phyloP scores from a whole-genome alignment of 2,329 filamentous ascomycete genomes.

The Didymosphaeria variabile region DNA sequence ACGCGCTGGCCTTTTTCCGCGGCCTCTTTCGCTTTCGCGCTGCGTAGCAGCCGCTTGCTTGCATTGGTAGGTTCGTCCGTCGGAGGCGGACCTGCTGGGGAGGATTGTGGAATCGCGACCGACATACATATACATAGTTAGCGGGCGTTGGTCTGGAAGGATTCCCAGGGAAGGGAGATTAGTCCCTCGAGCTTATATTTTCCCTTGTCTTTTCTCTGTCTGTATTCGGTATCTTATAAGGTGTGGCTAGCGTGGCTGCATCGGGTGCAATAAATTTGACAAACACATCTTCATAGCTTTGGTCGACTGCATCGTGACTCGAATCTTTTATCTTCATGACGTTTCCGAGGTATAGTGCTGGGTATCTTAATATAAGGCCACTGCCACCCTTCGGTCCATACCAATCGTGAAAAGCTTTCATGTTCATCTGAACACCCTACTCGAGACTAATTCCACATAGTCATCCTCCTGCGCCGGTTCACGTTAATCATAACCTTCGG shows the following conservation, averaged over 20 bases:
- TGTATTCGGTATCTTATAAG: conserved; percentile 46
- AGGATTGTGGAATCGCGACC: conserved; percentile 21
- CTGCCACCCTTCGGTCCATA: neutral
- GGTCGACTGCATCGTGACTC: neutral
- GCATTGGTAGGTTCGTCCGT: conserved; percentile 15
- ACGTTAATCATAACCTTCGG: neutral
- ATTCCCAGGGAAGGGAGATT: conserved; percentile 24
- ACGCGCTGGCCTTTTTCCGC: conserved; percentile 33
- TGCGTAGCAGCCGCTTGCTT: conserved; percentile 15
- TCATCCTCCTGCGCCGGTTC: neutral
- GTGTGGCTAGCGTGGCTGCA: conserved; percentile 13
- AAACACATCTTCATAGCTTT: conserved; percentile 6
- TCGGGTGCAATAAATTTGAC: conserved; percentile 26
- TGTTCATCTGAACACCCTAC: neutral
- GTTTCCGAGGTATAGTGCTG: neutral
- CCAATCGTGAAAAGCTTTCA: neutral
- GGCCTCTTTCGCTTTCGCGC: conserved; percentile 19
- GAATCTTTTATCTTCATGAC: neutral
- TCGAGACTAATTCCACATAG: neutral
- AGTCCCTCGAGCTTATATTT: conserved; percentile 31
- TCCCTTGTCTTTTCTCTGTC: conserved; percentile 38
- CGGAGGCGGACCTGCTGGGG: conserved; percentile 11
- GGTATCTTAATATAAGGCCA: conserved; percentile 6
- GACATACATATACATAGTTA: conserved; percentile 33
- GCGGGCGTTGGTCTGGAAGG: conserved; percentile 31